These are phyloP conservation scores for Blastomyces silverae DNA, from an alignment of 2,329 filamentous ascomycete species.

Conservation along the genomic window DNA sequence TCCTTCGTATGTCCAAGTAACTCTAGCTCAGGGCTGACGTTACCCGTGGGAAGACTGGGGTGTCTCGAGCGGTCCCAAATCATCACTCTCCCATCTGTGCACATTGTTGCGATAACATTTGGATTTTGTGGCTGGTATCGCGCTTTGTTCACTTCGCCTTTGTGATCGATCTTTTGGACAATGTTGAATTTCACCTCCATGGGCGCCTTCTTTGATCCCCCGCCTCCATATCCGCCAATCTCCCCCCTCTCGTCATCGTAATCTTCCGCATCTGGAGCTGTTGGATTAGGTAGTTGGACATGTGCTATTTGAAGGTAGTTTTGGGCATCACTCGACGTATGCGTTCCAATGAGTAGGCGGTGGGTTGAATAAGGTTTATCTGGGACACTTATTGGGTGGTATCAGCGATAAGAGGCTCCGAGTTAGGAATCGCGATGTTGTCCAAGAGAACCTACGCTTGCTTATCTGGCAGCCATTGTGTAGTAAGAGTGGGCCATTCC, in stretches of 20 bases:
- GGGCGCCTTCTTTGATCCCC: slow-evolving; percentile 59
- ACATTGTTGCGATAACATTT: slow-evolving; percentile 90
- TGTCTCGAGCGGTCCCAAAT: slow-evolving; percentile 97
- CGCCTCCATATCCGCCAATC: slow-evolving; percentile 81
- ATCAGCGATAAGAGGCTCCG: neutral
- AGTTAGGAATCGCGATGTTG: slow-evolving; percentile 4
- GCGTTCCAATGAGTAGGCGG: slow-evolving; percentile 85
- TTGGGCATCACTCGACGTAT: slow-evolving; percentile 75
- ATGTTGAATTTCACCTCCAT: slow-evolving; percentile 78
- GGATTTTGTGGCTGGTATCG: slow-evolving; percentile 97
- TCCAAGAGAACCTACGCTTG: slow-evolving; percentile 54
- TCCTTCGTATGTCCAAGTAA: slow-evolving; percentile 79
- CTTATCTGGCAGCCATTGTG: slow-evolving; percentile 96
- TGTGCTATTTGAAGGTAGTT: slow-evolving; percentile 96
- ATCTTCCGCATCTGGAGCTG: slow-evolving; percentile 62
- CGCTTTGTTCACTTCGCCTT: slow-evolving; percentile 96
- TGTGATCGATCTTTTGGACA: slow-evolving; percentile 92
- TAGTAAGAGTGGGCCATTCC: slow-evolving; percentile 94
- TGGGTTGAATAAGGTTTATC: slow-evolving; percentile 84
- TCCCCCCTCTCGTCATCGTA: slow-evolving; percentile 90
- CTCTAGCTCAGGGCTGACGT: slow-evolving; percentile 73
- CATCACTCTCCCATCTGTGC: slow-evolving; percentile 77
- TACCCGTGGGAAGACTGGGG: slow-evolving; percentile 65
- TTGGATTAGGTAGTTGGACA: slow-evolving; percentile 80
- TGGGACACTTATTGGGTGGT: slow-evolving; percentile 52